Conservation (phyloP, 768 basidiomycete genomes). For the Kockovaella imperatae region DNA sequence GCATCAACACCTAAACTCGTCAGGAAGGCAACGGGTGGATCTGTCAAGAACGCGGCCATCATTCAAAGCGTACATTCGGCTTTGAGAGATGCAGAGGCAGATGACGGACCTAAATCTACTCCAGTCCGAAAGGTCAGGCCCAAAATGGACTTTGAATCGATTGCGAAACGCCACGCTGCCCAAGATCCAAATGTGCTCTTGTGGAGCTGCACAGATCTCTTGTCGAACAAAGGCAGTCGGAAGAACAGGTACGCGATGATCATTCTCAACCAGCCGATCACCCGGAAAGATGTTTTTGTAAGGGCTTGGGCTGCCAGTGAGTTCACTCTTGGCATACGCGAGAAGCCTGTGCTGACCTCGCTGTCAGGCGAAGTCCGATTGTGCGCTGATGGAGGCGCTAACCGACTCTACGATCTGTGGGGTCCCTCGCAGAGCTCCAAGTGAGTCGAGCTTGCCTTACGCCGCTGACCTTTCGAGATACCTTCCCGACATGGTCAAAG, state of each 20-base stretch:
- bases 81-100: neutral
- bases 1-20: too few species aligned
- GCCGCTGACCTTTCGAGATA: slow-evolving; percentile 49
- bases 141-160: neutral
- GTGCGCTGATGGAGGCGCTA: slow-evolving; percentile 86
- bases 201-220: slow-evolving; percentile 1
- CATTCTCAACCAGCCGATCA: slow-evolving; percentile 2
- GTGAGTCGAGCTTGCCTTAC: slow-evolving; percentile 9
- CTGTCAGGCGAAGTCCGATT: slow-evolving; percentile 22
- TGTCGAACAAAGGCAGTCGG: neutral
- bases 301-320: slow-evolving; percentile 33
- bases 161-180: neutral
- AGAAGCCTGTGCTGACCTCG: neutral
- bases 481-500: slow-evolving; percentile 79
- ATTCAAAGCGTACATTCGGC: too few species aligned
- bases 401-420: slow-evolving; percentile 63
- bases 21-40: neutral
- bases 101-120: neutral
- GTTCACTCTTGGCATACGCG: too few species aligned
- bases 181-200: neutral
- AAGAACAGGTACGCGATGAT: slow-evolving; percentile 43
- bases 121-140: too few species aligned
- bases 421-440: slow-evolving; percentile 23
- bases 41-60: neutral
- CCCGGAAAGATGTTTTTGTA: slow-evolving; percentile 51